Conservation (phyloP, 176 grass and related monocot genomes). For the Zoysia japonica region DNA sequence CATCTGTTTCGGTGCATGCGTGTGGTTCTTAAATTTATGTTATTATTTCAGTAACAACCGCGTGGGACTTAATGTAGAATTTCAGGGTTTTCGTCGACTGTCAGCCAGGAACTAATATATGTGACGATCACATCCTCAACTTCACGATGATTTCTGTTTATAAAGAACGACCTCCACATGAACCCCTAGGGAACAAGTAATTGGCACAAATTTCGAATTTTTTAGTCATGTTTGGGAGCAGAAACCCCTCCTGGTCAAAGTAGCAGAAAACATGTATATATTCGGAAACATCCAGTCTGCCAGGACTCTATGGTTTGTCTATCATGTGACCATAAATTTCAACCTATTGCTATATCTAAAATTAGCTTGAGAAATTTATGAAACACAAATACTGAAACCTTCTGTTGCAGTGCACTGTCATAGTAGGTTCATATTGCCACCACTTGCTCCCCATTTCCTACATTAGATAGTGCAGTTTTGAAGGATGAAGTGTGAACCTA, state of each 20-base stretch:
- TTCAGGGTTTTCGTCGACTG: neutral
- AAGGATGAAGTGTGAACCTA: slow-evolving; percentile 35
- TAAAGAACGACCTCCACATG: neutral
- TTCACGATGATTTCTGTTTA: neutral
- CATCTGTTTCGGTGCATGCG: neutral
- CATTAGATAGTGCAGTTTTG: slow-evolving; percentile 13
- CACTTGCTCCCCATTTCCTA: neutral
- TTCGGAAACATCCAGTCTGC: slow-evolving; percentile 18
- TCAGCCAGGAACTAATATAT: neutral
- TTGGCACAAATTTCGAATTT: neutral
- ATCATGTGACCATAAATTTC: slow-evolving; percentile 18
- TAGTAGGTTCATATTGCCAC: slow-evolving; percentile 30
- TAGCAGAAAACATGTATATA: neutral
- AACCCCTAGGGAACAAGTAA: neutral
- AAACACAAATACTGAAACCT: slow-evolving; percentile 24
- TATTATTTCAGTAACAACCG: neutral
- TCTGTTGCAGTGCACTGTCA: slow-evolving; percentile 17
- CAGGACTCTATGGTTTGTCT: slow-evolving; percentile 18
- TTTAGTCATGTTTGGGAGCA: neutral
- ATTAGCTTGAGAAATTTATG: slow-evolving; percentile 18
- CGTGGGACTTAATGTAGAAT: neutral
- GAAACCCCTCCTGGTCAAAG: neutral
- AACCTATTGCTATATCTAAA: neutral
- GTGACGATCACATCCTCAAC: neutral
- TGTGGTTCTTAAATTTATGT: neutral